Base-by-base conservation (phyloP, 768 basidiomycete species). In the Galerina marginata region DNA sequence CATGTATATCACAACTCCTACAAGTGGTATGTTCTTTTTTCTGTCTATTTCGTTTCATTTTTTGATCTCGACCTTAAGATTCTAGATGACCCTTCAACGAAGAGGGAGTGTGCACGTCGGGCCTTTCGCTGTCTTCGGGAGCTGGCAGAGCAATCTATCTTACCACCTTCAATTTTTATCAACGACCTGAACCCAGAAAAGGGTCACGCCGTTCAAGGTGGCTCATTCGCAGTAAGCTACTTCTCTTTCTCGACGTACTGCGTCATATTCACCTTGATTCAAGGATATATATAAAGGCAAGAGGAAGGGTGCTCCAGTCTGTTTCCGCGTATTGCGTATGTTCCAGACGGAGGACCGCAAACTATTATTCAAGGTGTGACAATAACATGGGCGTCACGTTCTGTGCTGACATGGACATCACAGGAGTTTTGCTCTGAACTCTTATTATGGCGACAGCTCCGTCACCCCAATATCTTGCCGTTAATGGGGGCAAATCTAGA, bases 151-250 rank as follows among this genome's bases (percentile, higher is more conserved):
- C n/a, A 15, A 15, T 57, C 54, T 37, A 64, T 63, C 10, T 47
- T 74, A 25, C 69, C 70, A 10, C 71, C 68, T 9, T 71, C 72
- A 0, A 33, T 69, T 1, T 65, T 69, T 47, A 12, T 73, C 14
- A 54, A 62, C 29, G 59, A 66, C 29, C 7, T 71, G 6, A 56
- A 12, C 10, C 48, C 39, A 12, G 59, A 54, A 6, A 61, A 37
- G 7, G 46, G 39, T 6, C 54, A 60, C 20, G 67, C 70, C 2
- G 48, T 59, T 6, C 61, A 66, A 9, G 60, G 60, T 33, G 75
- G 75, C 38, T 71, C 70, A 2, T 79, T 72, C 58, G 75, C 75
- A 39, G 66, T 71, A 48, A 9, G 66, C 40, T 5, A 52, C 23
- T 5, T 9, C 33, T 54, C 20, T 40, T 9, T 37, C 46, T 20